Conservation (phyloP, 2,329 filamentous ascomycete species). For the Setomelanomma holmii region DNA sequence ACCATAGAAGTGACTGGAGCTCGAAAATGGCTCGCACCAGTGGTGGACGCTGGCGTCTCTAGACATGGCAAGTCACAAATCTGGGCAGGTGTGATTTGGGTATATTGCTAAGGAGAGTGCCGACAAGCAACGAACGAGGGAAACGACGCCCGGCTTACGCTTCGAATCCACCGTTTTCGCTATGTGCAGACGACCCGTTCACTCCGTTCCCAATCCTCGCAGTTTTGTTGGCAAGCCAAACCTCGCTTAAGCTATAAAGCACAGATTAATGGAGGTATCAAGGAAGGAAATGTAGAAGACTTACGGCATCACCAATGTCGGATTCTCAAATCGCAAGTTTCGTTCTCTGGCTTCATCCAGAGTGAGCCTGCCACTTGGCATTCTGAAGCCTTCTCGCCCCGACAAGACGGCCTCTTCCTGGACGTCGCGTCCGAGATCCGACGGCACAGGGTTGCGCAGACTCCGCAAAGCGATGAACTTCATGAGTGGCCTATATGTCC, state of each 20-base stretch:
- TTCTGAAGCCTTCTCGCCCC: constrained; percentile 12
- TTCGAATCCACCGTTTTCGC: constrained; percentile 22
- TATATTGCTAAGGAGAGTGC: constrained; percentile 8
- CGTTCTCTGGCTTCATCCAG: constrained; percentile 76
- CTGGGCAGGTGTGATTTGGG: too few relatives aligned
- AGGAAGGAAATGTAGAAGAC: constrained; percentile 41
- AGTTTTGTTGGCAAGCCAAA: constrained; percentile 65
- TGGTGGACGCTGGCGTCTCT: too few relatives aligned
- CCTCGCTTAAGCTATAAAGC: constrained; percentile 65
- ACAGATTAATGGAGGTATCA: constrained; percentile 13
- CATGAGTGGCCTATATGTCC: constrained; percentile 86
- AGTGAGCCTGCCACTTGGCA: constrained; percentile 59
- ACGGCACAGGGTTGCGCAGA: constrained; percentile 69
- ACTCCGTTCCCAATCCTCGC: constrained; percentile 32
- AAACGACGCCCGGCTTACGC: constrained; percentile 4
- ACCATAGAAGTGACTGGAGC: not conserved
- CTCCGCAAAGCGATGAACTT: constrained; percentile 91
- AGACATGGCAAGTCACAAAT: not conserved
- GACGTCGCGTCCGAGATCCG: constrained; percentile 56
- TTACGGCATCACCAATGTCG: constrained; percentile 72
- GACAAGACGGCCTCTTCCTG: constrained; percentile 47
- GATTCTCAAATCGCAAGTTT: constrained; percentile 76
- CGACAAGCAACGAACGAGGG: constrained; percentile 2
- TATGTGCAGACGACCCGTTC: constrained; percentile 27
- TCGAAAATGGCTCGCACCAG: not conserved